These are phyloP conservation scores for Acanthamoeba quina DNA, from an alignment of 208 protist species.

Conservation along the genomic window DNA sequence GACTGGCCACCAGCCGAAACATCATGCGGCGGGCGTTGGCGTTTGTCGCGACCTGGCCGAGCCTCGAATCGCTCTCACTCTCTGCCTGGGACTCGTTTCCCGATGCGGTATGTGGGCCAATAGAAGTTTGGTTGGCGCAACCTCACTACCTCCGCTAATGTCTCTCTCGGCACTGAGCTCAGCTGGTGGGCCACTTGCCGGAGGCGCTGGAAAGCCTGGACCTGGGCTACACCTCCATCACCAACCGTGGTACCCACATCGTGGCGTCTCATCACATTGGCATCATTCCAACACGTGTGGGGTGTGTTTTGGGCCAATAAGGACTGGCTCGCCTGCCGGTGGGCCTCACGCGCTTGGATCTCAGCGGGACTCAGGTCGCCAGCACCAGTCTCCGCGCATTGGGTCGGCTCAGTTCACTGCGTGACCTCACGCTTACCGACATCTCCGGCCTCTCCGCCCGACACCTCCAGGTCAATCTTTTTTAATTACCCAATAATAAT, in stretches of 20 bases:
- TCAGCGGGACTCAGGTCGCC: neutral
- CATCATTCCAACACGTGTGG: too few species aligned
- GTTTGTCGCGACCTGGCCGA: neutral
- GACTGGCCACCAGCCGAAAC: neutral
- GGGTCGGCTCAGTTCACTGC: neutral
- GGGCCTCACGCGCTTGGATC: neutral
- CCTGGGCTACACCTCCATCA: neutral
- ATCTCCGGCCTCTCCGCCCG: neutral
- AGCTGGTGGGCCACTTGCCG: neutral
- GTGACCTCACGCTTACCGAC: neutral
- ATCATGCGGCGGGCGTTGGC: neutral
- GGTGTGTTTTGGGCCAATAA: neutral
- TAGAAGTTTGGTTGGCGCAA: neutral
- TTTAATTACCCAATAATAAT: too few species aligned
- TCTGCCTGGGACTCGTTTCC: neutral
- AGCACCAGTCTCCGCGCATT: neutral
- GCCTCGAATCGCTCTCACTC: neutral
- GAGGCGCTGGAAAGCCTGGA: neutral
- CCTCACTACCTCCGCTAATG: too few species aligned
- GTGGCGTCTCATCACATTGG: too few species aligned
- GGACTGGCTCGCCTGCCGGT: neutral
- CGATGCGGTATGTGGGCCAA: neutral
- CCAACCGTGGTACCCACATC: neutral
- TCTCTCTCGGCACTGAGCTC: neutral
- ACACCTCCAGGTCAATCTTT: neutral